Evolutionary conservation across 163 green algal genomes (phyloP).

Genomic region (Coccomyxa subellipsoidea): DNA sequence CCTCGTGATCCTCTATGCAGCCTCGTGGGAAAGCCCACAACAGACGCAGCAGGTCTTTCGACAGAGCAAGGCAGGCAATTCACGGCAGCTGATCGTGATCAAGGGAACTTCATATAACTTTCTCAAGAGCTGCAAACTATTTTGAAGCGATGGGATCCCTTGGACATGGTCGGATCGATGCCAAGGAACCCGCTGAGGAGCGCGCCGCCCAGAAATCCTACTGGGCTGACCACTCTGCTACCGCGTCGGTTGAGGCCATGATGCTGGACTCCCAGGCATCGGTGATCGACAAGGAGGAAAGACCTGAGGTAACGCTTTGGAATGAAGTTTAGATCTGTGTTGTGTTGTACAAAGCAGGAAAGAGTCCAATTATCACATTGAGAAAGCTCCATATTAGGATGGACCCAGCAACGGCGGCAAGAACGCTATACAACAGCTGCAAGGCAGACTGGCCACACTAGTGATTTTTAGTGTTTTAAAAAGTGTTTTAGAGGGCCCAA

Average conservation of each 20-base stretch:
- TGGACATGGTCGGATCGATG: background rate
- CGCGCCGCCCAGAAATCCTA: constrained; percentile 62
- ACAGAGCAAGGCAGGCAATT: constrained; percentile 21
- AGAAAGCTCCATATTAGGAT: no score
- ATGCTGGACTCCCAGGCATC: constrained; percentile 87
- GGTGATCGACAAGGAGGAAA: constrained; percentile 75
- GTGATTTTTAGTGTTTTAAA: no score
- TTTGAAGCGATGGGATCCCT: background rate
- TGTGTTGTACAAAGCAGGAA: no score
- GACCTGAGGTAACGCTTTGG: constrained; percentile 87
- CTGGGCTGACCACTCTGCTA: constrained; percentile 70
- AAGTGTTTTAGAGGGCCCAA: no score
- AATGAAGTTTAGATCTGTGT: no score
- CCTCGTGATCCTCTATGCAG: constrained; percentile 16
- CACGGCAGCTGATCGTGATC: constrained; percentile 13
- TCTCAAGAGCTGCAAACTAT: background rate
- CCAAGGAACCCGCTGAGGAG: constrained; percentile 29
- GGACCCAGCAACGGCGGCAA: no score
- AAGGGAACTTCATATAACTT: background rate
- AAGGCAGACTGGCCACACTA: no score
- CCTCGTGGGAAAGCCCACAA: constrained; percentile 16
- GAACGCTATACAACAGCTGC: no score
- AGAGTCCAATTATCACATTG: no score
- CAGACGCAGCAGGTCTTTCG: constrained; percentile 23
- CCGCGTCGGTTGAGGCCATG: constrained; percentile 83